These are phyloP conservation scores for Cephaloascus fragrans DNA, from an alignment of 805 yeast genomes.

Conservation along the genomic window DNA sequence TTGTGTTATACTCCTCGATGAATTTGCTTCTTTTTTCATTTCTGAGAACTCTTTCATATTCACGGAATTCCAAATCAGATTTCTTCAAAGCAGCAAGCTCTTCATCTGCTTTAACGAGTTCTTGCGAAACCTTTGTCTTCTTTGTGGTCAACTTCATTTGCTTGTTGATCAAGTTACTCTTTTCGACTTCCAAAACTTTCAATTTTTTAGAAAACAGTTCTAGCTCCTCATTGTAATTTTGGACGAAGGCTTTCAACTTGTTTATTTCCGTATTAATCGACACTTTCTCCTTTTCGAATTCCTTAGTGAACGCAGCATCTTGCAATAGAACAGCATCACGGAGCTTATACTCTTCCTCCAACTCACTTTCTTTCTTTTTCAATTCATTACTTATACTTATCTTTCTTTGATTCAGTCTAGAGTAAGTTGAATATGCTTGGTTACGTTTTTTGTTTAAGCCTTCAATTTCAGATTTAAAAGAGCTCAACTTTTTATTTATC, in stretches of 20 bases:
- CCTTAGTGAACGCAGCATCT: slow-evolving; percentile 24
- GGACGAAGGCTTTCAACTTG: slow-evolving; percentile 16
- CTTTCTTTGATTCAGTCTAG: slow-evolving; percentile 13
- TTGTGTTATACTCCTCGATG: slow-evolving; percentile 13
- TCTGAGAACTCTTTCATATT: slow-evolving; percentile 9
- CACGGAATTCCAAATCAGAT: slow-evolving; percentile 6
- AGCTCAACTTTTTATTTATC: slow-evolving; percentile 39
- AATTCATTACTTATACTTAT: slow-evolving; percentile 14
- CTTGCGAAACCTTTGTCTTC: slow-evolving; percentile 14
- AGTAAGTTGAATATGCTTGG: slow-evolving; percentile 10
- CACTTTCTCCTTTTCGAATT: background rate
- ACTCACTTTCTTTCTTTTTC: slow-evolving; percentile 19
- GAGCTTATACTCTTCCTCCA: slow-evolving; percentile 27
- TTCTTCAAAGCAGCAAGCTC: slow-evolving; percentile 8
- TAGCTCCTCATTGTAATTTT: slow-evolving; percentile 17
- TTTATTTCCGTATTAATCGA: background rate
- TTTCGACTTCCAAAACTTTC: slow-evolving; percentile 11
- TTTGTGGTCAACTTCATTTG: slow-evolving; percentile 17
- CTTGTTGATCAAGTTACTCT: slow-evolving; percentile 16
- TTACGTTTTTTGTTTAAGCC: slow-evolving; percentile 20
- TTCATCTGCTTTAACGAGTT: slow-evolving; percentile 3
- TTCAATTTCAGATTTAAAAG: slow-evolving; percentile 50
- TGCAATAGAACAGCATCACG: slow-evolving; percentile 20
- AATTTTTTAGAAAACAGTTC: slow-evolving; percentile 11
- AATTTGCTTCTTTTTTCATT: slow-evolving; percentile 9